phyloP scores from a whole-genome alignment of 495 filamentous ascomycete genomes.

The Trypethelium eluteriae region DNA sequence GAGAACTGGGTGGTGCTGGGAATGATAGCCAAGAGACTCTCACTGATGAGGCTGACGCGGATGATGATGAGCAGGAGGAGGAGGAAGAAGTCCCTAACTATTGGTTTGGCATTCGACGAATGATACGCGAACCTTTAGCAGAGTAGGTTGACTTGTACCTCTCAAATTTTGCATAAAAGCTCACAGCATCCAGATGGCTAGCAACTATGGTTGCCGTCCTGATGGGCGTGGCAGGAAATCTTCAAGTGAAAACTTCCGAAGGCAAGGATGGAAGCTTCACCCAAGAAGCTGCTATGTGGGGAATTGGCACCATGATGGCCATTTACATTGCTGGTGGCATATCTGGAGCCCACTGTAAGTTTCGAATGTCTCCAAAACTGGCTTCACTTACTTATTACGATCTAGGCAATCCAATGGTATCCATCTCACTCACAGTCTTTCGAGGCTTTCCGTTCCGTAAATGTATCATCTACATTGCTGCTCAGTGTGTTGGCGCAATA shows the following conservation, averaged over 20 bases:
- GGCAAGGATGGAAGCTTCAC: conserved; percentile 39
- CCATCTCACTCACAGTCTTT: conserved; percentile 14
- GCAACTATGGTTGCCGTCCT: conserved; percentile 14
- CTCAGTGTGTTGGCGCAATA: conserved; percentile 52
- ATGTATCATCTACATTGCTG: conserved; percentile 46
- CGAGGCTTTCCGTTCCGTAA: conserved; percentile 27
- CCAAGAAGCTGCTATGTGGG: conserved; percentile 49
- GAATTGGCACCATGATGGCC: conserved; percentile 50
- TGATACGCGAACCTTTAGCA: conserved; percentile 6
- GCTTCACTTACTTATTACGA: neutral
- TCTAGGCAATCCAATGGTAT: conserved; percentile 14
- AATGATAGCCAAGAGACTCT: conserved; percentile 19
- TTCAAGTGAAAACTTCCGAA: conserved; percentile 42
- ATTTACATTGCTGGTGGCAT: conserved; percentile 42
- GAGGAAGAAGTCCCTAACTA: conserved; percentile 14
- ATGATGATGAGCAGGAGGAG: conserved; percentile 13
- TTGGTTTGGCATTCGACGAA: conserved; percentile 19
- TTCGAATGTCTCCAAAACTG: neutral
- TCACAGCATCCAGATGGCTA: neutral
- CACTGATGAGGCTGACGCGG: conserved; percentile 9
- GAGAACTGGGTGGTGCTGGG: neutral
- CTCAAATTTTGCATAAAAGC: neutral
- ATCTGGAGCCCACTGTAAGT: conserved; percentile 19
- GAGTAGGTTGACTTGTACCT: neutral
- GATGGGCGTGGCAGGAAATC: conserved; percentile 35